Base-by-base conservation (phyloP, 805 yeast species). In the Saccharomycopsis synnaedendra region DNA sequence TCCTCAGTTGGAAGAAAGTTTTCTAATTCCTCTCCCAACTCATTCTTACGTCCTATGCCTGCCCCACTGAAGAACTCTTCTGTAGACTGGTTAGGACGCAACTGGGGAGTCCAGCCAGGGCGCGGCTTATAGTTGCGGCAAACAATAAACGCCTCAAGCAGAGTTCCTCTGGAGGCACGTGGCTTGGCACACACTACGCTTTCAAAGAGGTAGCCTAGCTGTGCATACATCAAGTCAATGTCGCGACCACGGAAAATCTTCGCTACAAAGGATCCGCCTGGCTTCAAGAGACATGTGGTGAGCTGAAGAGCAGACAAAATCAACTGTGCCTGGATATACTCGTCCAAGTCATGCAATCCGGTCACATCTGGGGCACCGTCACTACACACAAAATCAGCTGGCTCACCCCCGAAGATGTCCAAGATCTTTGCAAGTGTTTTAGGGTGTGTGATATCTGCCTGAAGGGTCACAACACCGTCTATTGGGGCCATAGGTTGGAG, bases 341-440 rank as follows among this genome's bases (percentile, higher is more conserved):
- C 98, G 63, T 93, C 98, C 50, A 93, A 69, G 64, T 93, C 98
- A 61, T 93, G 98, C 45, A 93, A 65, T 0, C 98, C 98, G 0
- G 98, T 93, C 28, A 93, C 98, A 65, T 93, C 98, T 2, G 98
- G 98, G 0, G 98, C 98, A 49, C 98, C 98, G 63, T 93, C 97
- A 58, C 95, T 82, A 58, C 96, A 87, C 0, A 93, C 96, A 61
- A 90, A 83, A 63, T 93, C 98, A 0, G 97, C 97, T 48, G 84
- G 80, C 55, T 85, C 85, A 38, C 96, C 96, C 28, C 85, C 95
- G 67, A 93, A 93, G 39, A 83, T 73, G 34, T 80, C 82, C 56
- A 85, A 64, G 41, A 93, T 93, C 57, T 71, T 74, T 36, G 74
- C 73, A 45, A 93, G 70, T 0, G 98, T 93, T 59, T 79, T 78